Base-by-base conservation (phyloP, 1,284 basidiomycete genomes). In the Xerocomus nothofagi region DNA sequence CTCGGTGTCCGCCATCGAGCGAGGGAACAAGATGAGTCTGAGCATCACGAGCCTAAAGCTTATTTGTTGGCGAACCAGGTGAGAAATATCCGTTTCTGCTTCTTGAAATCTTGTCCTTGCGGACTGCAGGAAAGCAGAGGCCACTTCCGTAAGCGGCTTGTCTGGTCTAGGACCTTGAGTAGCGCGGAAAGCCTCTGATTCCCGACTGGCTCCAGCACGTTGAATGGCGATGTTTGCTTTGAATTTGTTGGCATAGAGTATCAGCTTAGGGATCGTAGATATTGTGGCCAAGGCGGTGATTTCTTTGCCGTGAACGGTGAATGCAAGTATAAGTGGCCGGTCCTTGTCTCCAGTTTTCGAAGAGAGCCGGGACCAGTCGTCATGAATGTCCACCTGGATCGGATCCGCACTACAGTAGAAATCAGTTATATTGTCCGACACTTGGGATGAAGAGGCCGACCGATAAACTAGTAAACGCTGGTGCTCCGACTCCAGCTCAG, bases 141-240 rank as follows among this genome's bases (percentile, higher is more conserved):
- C 89, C 30, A 93, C 87, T 9, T 88, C 82, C 1, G 90, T 90
- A 4, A 92, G 74, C 5, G 89, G 79, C 62, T 88, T 88, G 55
- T 85, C 84, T 6, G 87, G 86, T 59, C 80, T 84, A 5, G 86
- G 81, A 7, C 76, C 72, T 30, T 79, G 79, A 18, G 82, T 80
- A 14, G 79, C 74, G 18, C 86, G 75, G 74, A 89, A 91, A 1
- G 85, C 80, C 50, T 79, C 76, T 2, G 88, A 86, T 69, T 86
- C 86, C 51, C 83, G 78, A 63, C 84, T 80, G 26, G 88, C 84
- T 29, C 86, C 83, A 63, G 87, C 77, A 54, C 81, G 76, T 62
- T 94, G 91, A 3, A 78, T 74, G 39, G 86, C 81, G 38, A 93
- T 71, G 58, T 89, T 88, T 29, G 77, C 74, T 54, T 77, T 78